phyloP scores from a whole-genome alignment of 495 filamentous ascomycete genomes.

The Podospora appendiculata region DNA sequence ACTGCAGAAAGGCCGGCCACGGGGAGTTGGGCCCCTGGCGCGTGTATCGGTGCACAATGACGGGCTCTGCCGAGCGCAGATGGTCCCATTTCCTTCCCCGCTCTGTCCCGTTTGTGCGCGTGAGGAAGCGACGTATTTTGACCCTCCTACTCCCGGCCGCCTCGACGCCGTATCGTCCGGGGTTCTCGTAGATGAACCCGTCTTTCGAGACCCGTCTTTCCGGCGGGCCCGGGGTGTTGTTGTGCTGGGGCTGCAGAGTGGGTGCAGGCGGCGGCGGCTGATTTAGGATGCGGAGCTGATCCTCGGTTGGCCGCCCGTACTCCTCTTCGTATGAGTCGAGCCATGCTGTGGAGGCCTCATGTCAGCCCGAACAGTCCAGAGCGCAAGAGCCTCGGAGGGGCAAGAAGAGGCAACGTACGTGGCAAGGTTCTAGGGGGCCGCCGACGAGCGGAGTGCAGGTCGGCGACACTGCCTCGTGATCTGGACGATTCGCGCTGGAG shows the following conservation, averaged over 20 bases:
- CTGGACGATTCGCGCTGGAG: conserved; percentile 12
- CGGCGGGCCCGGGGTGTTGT: conserved; percentile 41
- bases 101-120: conserved; percentile 24
- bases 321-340: conserved; percentile 42
- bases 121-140: conserved; percentile 21
- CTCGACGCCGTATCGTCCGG: conserved; percentile 15
- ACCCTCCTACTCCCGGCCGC: conserved; percentile 11
- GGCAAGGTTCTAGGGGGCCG: conserved; percentile 28
- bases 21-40: conserved; percentile 28
- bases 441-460: conserved; percentile 3
- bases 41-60: conserved; percentile 43
- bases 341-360: conserved; percentile 34
- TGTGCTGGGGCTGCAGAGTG: conserved; percentile 52
- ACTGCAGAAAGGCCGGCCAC: conserved; percentile 42
- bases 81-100: conserved; percentile 51
- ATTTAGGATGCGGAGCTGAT: conserved; percentile 17
- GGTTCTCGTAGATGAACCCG: conserved; percentile 42
- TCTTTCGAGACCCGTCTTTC: conserved; percentile 43
- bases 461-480: conserved; percentile 7
- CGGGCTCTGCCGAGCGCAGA: conserved; percentile 44
- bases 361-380: conserved; percentile 10
- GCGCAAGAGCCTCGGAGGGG: not conserved
- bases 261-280: conserved; percentile 42
- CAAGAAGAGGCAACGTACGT: conserved; percentile 19
- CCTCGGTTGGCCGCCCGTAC: conserved; percentile 27